phyloP scores from a whole-genome alignment of 75 land plant species.

The Adiantum capillusveneris region DNA sequence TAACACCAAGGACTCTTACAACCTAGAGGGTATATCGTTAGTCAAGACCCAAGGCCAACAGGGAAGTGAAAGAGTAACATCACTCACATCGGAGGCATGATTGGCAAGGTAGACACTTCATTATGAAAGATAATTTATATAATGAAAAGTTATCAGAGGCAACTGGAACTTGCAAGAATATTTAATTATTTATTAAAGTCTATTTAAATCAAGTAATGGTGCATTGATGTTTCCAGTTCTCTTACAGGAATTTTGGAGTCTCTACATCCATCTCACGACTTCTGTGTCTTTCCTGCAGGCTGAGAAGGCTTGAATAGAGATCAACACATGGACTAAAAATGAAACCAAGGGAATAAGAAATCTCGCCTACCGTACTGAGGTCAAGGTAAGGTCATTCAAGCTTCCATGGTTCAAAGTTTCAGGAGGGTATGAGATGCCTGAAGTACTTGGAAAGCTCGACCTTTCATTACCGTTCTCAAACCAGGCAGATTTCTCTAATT shows the following conservation, averaged over 20 bases:
- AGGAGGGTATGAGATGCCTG: slow-evolving; percentile 51
- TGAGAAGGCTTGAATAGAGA: slow-evolving; percentile 29
- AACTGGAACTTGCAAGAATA: too few relatives aligned
- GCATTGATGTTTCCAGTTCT: background rate
- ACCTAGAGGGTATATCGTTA: too few relatives aligned
- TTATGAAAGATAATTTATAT: too few relatives aligned
- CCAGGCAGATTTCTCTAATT: slow-evolving; percentile 55
- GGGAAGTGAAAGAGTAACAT: too few relatives aligned
- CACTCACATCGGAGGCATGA: too few relatives aligned
- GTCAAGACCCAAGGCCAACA: too few relatives aligned
- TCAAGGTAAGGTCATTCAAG: slow-evolving; percentile 41
- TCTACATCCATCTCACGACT: background rate
- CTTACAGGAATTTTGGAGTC: background rate
- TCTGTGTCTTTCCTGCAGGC: slow-evolving; percentile 23
- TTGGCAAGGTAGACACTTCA: too few relatives aligned
- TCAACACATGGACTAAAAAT: slow-evolving; percentile 54
- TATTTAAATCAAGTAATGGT: too few relatives aligned
- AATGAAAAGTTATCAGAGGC: too few relatives aligned
- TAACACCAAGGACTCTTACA: too few relatives aligned
- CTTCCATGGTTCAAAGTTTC: slow-evolving; percentile 80
- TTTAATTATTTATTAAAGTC: too few relatives aligned
- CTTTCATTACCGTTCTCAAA: slow-evolving; percentile 47
- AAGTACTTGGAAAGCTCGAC: slow-evolving; percentile 48
- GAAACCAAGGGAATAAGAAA: slow-evolving; percentile 50
- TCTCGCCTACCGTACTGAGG: slow-evolving; percentile 39